A percentile compares a stretch with the other conserved stretches of the same genome.
These are phyloP conservation scores for Penicillium nucicola DNA, from an alignment of 495 filamentous ascomycete species.

Conservation along the genomic window DNA sequence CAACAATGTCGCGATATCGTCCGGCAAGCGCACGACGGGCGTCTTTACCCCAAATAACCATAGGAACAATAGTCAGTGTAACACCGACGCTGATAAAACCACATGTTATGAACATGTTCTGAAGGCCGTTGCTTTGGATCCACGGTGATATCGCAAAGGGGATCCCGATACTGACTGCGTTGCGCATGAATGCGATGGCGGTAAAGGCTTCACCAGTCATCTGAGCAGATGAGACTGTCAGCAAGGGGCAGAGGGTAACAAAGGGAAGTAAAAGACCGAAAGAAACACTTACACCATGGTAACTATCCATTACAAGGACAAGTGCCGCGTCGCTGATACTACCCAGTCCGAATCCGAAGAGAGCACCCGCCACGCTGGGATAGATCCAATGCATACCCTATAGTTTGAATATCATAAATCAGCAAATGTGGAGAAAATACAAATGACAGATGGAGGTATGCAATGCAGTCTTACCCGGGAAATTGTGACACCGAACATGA, in stretches of 20 bases:
- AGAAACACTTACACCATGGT: slow-evolving; percentile 28
- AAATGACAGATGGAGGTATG: neutral
- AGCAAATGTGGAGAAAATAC: neutral
- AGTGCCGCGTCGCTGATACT: slow-evolving; percentile 32
- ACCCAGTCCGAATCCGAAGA: slow-evolving; percentile 35
- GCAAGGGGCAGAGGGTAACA: too few relatives aligned
- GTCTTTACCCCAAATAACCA: slow-evolving; percentile 29
- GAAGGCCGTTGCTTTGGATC: slow-evolving; percentile 24
- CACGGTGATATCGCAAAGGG: slow-evolving; percentile 34
- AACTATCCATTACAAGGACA: slow-evolving; percentile 36
- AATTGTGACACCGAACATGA: slow-evolving; percentile 35
- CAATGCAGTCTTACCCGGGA: slow-evolving; percentile 18
- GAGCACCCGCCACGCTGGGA: slow-evolving; percentile 26
- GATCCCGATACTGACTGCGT: slow-evolving; percentile 30
- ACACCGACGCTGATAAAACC: slow-evolving; percentile 30
- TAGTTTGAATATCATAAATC: neutral
- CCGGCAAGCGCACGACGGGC: slow-evolving; percentile 12
- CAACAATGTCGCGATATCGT: slow-evolving; percentile 14
- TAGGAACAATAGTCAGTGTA: slow-evolving; percentile 16
- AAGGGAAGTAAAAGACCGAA: too few relatives aligned
- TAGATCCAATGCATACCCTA: slow-evolving; percentile 40
- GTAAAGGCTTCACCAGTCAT: slow-evolving; percentile 37
- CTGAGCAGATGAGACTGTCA: slow-evolving; percentile 9
- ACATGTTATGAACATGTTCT: slow-evolving; percentile 33
- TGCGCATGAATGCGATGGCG: slow-evolving; percentile 32